Evolutionary conservation across 257 asterid genomes (phyloP), one percentile per base, ranked within the genome.

Genomic region (Euphrasia confusa): DNA sequence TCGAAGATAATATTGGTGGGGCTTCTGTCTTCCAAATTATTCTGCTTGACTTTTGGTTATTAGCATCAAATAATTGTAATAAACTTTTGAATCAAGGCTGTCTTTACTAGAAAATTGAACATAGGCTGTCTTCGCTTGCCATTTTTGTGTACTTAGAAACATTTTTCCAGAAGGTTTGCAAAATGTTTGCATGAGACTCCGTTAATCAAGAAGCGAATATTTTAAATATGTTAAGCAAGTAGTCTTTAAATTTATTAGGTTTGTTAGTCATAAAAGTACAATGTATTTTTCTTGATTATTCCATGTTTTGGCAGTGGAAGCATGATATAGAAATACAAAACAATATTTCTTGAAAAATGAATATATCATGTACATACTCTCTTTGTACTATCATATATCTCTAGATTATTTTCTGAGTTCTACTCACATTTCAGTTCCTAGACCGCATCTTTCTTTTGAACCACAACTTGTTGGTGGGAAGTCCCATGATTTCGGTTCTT

Each of bases 401-500:
- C 12, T 11, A 61, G 45, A 61, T 45, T 21, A 15, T 64, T 57
- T 11, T 70, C 63, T 66, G 67, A 62, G 53, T 61, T 58, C 52
- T 37, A 50, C 67, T 74, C 61, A 45, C 69, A 68, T 69, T 68
- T 70, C 80, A 93, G 99, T 93, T 78, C 97, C 96, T 60, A 89
- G 96, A 64, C 94, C 96, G 11, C 99, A 93, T 74, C 96, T 86
- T 32, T 71, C 92, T 37, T 93, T 93, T 77, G 99, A 93, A 79
- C 88, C 97, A 7, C 97, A 89, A 73, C 90, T 93, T 52, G 99
- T 89, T 60, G 91, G 80, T 44, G 99, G 97, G 59, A 93, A 84
- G 74, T 79, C 96, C 58, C 96, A 87, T 79, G 99, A 93, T 74
- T 82, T 89, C 76, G 85, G 89, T 70, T 84, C 96, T 54, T 61